These are phyloP conservation scores for Cornus suecica DNA, from an alignment of 148 eudicot genomes.

Conservation along the genomic window DNA sequence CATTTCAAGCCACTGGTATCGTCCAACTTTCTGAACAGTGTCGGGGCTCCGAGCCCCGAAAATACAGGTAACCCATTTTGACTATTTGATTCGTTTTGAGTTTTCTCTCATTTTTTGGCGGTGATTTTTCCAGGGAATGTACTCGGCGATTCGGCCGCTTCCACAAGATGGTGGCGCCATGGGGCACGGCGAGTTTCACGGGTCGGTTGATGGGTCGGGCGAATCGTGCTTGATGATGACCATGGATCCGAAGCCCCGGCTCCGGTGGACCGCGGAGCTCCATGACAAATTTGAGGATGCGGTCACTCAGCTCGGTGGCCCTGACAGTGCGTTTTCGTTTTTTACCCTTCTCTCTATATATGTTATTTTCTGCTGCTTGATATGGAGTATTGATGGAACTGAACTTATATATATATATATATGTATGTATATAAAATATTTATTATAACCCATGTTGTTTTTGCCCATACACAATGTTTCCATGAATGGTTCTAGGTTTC, in stretches of 20 bases:
- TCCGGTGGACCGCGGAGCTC: conserved; percentile 57
- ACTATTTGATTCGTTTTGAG: neutral
- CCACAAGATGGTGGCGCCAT: conserved; percentile 13
- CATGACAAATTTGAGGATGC: conserved; percentile 58
- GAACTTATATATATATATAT: neutral
- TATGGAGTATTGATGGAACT: neutral
- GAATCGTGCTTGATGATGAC: conserved; percentile 47
- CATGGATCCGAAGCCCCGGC: conserved; percentile 55
- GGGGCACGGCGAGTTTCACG: conserved; percentile 15
- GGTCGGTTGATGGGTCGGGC: conserved; percentile 32
- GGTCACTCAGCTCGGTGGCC: conserved; percentile 62
- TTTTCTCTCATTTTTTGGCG: neutral
- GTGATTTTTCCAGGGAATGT: conserved; percentile 15
- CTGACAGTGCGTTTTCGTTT: conserved; percentile 39
- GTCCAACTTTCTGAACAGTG: neutral
- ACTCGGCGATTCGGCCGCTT: conserved; percentile 21
- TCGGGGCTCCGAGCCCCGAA: conserved; percentile 13
- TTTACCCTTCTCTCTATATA: conserved; percentile 3
- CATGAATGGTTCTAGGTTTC: too few relatives aligned
- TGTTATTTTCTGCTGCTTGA: neutral
- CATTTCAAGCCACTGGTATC: neutral
- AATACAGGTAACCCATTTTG: neutral
- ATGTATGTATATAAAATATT: conserved; percentile 7
- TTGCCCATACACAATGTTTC: too few relatives aligned
- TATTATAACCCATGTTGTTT: too few relatives aligned